Conservation (phyloP, 78 protist genomes). For the Dictyostelium purpureum region DNA sequence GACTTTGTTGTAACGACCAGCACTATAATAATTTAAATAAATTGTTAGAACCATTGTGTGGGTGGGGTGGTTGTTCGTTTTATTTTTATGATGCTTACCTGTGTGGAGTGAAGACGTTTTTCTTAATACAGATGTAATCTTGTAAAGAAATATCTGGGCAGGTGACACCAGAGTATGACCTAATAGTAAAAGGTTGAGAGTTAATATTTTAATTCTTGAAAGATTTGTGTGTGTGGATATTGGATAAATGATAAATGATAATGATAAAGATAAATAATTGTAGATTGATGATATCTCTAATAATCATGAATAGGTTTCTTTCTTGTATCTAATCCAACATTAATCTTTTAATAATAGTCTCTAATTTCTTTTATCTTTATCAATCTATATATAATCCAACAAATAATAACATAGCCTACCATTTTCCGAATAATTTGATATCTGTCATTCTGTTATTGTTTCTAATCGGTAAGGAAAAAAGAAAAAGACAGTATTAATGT, state of each 20-base stretch:
- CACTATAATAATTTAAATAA: slow-evolving; percentile 97
- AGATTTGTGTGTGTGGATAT: not conserved
- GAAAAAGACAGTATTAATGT: too few relatives aligned
- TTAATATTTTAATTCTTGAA: not conserved
- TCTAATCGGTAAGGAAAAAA: too few relatives aligned
- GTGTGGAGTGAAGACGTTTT: slow-evolving; percentile 98
- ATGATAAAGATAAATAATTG: not conserved
- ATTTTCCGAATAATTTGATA: too few relatives aligned
- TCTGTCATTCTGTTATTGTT: too few relatives aligned
- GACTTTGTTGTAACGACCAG: slow-evolving; percentile 97
- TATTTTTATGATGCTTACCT: slow-evolving; percentile 61
- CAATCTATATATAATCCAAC: too few relatives aligned
- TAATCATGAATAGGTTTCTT: not conserved
- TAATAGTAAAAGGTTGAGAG: too few relatives aligned
- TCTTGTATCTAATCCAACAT: too few relatives aligned
- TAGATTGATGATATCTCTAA: not conserved
- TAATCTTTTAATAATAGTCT: too few relatives aligned
- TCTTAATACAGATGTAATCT: slow-evolving; percentile 97
- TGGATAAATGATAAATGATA: too few relatives aligned
- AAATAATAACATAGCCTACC: too few relatives aligned
- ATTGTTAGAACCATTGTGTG: not conserved
- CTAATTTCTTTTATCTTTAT: too few relatives aligned
- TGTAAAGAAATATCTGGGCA: slow-evolving; percentile 75
- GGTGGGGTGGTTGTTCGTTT: not conserved
- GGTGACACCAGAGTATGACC: slow-evolving; percentile 77